A percentile compares a stretch with the other conserved stretches of the same genome.
Evolutionary conservation across 2,329 filamentous ascomycete species (phyloP).

Genomic region (Chrysoporthe austroafricana): DNA sequence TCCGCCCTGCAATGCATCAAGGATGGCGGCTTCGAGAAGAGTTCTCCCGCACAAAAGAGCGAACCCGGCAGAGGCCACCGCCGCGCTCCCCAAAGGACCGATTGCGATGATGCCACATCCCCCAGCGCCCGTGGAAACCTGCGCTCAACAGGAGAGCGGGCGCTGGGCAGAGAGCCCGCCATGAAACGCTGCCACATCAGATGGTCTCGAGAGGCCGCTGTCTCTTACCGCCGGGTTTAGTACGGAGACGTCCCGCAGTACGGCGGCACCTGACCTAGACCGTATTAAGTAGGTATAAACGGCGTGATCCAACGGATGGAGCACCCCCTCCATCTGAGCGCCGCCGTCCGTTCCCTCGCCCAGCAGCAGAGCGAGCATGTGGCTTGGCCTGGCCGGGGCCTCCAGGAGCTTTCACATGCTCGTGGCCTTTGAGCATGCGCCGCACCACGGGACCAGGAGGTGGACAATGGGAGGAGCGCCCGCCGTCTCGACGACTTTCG

Average conservation of each 20-base stretch:
- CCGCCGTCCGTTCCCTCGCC: too few relatives aligned
- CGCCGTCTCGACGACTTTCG: background rate
- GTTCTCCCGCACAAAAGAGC: slow-evolving; percentile 22
- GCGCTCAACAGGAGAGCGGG: background rate
- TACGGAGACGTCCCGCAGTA: background rate
- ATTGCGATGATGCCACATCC: background rate
- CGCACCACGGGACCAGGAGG: background rate
- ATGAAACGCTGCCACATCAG: too few relatives aligned
- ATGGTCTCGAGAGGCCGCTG: too few relatives aligned
- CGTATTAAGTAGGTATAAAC: slow-evolving; percentile 5
- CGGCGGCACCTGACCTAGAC: background rate
- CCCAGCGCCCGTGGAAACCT: background rate
- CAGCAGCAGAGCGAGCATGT: too few relatives aligned
- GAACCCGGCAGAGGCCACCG: slow-evolving; percentile 1
- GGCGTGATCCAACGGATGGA: background rate
- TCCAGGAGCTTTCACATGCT: background rate
- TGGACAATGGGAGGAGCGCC: background rate
- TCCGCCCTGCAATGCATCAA: background rate
- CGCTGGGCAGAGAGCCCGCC: too few relatives aligned
- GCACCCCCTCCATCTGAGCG: background rate
- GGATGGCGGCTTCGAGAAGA: slow-evolving; percentile 5
- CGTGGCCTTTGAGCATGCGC: background rate
- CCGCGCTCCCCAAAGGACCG: background rate
- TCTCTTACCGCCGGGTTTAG: too few relatives aligned
- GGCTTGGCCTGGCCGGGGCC: too few relatives aligned